phyloP scores from a whole-genome alignment of 371 early-diverging fungal species.

The Lichtheimia corymbifera region DNA sequence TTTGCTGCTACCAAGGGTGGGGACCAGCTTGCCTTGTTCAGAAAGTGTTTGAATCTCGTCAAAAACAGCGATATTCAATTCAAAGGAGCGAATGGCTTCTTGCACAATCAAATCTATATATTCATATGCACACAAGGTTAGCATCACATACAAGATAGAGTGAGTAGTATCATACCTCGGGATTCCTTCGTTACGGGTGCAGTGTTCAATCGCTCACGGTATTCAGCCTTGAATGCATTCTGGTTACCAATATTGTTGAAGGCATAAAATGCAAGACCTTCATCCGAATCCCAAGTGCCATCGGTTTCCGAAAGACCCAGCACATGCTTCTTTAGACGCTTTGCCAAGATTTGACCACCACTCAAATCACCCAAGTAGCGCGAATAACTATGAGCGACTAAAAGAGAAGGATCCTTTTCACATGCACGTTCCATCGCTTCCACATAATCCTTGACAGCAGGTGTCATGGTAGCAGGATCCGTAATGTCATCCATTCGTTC shows the following conservation, averaged over 20 bases:
- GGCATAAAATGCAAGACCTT: constrained; percentile 53
- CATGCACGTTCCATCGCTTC: constrained; percentile 49
- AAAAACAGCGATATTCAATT: constrained; percentile 49
- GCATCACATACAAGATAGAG: neutral
- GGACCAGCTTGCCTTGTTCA: constrained; percentile 22
- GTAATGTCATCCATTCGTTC: constrained; percentile 39
- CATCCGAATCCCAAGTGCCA: constrained; percentile 38
- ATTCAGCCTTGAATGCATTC: constrained; percentile 57
- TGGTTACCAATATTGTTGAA: constrained; percentile 54
- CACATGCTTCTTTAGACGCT: constrained; percentile 53
- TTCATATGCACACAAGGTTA: neutral
- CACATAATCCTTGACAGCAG: constrained; percentile 53
- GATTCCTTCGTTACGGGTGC: constrained; percentile 31
- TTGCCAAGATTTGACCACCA: constrained; percentile 61
- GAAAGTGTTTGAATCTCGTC: constrained; percentile 42
- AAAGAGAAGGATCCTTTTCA: constrained; percentile 45
- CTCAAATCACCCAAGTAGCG: constrained; percentile 67
- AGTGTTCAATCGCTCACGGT: constrained; percentile 52
- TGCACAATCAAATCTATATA: constrained; percentile 38
- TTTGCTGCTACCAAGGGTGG: constrained; percentile 4
- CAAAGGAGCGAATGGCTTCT: constrained; percentile 42
- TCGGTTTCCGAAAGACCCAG: constrained; percentile 32
- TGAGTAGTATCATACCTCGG: constrained; percentile 24
- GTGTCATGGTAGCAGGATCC: constrained; percentile 38
- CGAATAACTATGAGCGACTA: constrained; percentile 60